Evolutionary conservation across 768 basidiomycete genomes (phyloP).

Genomic region (Filobasidium floriforme): DNA sequence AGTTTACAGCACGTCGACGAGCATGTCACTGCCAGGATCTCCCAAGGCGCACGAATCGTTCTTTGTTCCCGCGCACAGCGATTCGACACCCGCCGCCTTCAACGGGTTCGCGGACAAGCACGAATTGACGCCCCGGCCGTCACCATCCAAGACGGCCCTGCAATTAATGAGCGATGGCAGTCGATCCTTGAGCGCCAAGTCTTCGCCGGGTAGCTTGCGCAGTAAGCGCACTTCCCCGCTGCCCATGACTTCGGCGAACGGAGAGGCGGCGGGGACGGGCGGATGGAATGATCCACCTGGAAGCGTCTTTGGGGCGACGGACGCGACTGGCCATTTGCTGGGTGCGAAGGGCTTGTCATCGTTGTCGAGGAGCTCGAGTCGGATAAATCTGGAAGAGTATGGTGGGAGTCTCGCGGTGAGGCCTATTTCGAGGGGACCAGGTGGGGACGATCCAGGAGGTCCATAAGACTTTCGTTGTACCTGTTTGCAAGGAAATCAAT

Average conservation of each 20-base stretch:
- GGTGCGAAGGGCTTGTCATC: conserved; percentile 11
- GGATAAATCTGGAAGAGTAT: conserved; percentile 39
- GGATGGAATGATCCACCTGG: conserved; percentile 43
- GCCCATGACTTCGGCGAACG: conserved; percentile 9
- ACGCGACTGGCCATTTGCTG: conserved; percentile 12
- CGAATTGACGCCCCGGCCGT: background rate
- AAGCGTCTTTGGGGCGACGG: conserved; percentile 13
- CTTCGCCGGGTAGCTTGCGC: conserved; percentile 13
- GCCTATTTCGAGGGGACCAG: conserved; percentile 16
- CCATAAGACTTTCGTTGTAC: background rate
- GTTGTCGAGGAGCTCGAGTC: conserved; percentile 37
- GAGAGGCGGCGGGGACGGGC: background rate
- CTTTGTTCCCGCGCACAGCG: conserved; percentile 23
- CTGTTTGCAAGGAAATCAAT: no score
- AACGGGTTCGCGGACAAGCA: background rate
- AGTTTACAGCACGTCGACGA: conserved; percentile 8
- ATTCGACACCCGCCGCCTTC: background rate
- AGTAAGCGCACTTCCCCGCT: conserved; percentile 9
- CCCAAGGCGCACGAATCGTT: conserved; percentile 21
- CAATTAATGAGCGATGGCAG: background rate
- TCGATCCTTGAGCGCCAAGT: conserved; percentile 16
- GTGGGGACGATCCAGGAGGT: conserved; percentile 1
- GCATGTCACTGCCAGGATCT: conserved; percentile 21
- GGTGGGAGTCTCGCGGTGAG: conserved; percentile 21
- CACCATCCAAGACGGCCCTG: conserved; percentile 12